phyloP scores from a whole-genome alignment of 2,329 filamentous ascomycete genomes.

The Stemphylium vesicarium region DNA sequence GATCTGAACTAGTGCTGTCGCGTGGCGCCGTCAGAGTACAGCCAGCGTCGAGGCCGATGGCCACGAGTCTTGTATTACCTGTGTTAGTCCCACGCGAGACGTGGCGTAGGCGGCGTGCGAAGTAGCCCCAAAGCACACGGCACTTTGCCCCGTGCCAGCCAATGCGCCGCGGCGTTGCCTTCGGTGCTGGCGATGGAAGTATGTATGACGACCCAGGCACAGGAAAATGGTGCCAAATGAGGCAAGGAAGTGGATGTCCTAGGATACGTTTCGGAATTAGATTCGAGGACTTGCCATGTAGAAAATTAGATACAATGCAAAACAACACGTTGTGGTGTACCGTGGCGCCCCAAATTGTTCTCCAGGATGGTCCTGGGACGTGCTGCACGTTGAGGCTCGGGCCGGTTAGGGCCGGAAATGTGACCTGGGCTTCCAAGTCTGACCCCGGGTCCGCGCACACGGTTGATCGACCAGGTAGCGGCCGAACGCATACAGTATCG shows the following conservation, averaged over 20 bases:
- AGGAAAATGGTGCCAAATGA: conserved; percentile 14
- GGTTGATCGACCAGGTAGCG: conserved; percentile 41
- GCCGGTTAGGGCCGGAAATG: conserved; percentile 39
- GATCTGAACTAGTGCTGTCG: conserved; percentile 17
- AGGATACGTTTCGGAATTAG: conserved; percentile 8
- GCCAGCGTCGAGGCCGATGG: conserved; percentile 11
- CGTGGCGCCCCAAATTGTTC: conserved; percentile 6
- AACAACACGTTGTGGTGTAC: conserved; percentile 18
- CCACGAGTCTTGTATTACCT: conserved; percentile 18
- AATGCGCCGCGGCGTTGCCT: conserved; percentile 5
- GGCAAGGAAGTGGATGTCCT: conserved; percentile 9
- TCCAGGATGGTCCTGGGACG: conserved; percentile 22
- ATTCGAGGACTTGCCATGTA: background rate
- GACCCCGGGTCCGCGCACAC: conserved; percentile 23
- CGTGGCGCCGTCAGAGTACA: conserved; percentile 19
- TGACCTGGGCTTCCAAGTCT: conserved; percentile 24
- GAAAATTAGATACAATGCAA: conserved; percentile 9
- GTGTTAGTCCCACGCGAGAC: conserved; percentile 13
- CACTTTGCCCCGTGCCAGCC: conserved; percentile 4
- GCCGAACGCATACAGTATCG: conserved; percentile 24
- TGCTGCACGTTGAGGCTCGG: conserved; percentile 38
- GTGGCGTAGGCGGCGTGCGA: conserved; percentile 14
- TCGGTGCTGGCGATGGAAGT: conserved; percentile 1
- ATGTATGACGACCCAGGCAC: background rate
- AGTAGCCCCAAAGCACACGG: conserved; percentile 10